These are phyloP conservation scores for Mortierella sp. DNA, from an alignment of 371 early-diverging fungal genomes.

Conservation along the genomic window DNA sequence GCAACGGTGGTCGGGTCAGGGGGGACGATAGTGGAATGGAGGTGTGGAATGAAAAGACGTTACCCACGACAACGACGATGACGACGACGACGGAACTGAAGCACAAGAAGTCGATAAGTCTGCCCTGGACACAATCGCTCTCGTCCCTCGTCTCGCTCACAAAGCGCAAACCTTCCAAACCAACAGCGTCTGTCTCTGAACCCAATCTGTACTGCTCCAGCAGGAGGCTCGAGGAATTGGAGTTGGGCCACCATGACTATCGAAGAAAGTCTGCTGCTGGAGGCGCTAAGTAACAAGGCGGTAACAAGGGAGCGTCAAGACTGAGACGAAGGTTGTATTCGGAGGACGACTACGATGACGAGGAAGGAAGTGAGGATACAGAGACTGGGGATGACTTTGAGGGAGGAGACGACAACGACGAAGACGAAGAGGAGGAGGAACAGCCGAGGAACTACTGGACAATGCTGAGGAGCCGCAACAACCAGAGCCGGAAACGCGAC, in stretches of 20 bases:
- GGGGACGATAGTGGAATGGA: background rate
- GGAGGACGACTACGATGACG: conserved; percentile 12
- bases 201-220: background rate
- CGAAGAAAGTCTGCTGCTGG: no score
- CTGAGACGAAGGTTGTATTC: background rate
- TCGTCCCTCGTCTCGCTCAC: conserved; percentile 11
- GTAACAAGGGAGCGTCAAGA: background rate
- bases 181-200: conserved; percentile 1
- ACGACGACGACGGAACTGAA: no score
- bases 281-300: no score
- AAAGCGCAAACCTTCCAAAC: background rate
- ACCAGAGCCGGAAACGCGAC: background rate
- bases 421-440: conserved; percentile 6
- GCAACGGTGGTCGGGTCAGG: background rate
- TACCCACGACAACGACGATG: background rate
- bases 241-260: conserved; percentile 15
- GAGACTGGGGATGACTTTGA: conserved; percentile 3
- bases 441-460: conserved; percentile 25
- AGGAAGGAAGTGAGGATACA: conserved; percentile 6
- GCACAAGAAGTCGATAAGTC: background rate
- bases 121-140: conserved; percentile 23
- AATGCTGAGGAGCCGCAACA: conserved; percentile 19
- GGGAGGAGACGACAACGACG: conserved; percentile 7
- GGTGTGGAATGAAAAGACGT: background rate
- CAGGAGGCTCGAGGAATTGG: conserved; percentile 32